Conservation (phyloP, 306 rosid species). For the Alnus glutinosa region DNA sequence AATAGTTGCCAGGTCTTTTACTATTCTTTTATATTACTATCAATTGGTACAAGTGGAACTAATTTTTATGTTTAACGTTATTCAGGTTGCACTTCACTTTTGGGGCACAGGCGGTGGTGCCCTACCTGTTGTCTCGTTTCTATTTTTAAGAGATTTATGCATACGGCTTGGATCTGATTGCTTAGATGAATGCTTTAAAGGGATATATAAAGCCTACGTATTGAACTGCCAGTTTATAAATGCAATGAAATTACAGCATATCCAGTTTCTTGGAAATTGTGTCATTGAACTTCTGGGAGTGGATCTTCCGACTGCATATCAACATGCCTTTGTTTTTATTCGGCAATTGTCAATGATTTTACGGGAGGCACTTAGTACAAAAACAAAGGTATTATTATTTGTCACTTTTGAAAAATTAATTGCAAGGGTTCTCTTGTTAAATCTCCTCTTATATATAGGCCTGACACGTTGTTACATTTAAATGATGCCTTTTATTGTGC, state of each 20-base stretch:
- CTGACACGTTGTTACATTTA: not conserved
- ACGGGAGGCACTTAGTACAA: conserved; percentile 82
- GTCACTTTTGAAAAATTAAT: not conserved
- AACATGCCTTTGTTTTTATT: conserved; percentile 84
- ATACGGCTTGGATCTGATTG: conserved; percentile 87
- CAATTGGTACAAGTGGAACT: not conserved
- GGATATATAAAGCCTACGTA: conserved; percentile 92
- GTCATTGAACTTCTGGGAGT: conserved; percentile 73
- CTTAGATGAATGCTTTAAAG: conserved; percentile 81
- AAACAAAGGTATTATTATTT: conserved; percentile 67
- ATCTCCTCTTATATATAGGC: conserved; percentile 13
- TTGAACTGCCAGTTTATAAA: conserved; percentile 90
- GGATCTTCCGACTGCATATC: conserved; percentile 85
- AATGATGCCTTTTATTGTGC: not conserved
- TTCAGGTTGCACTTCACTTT: conserved; percentile 87
- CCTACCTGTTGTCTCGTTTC: conserved; percentile 72
- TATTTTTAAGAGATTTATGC: conserved; percentile 78
- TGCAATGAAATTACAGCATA: conserved; percentile 76
- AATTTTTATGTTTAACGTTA: conserved; percentile 11
- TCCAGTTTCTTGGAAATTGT: conserved; percentile 80
- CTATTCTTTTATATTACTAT: not conserved
- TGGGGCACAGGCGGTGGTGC: conserved; percentile 99
- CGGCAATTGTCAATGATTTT: conserved; percentile 92
- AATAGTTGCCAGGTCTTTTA: not conserved
- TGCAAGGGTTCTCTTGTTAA: not conserved